These are phyloP conservation scores for Arctostaphylos glauca DNA, from an alignment of 148 eudicot species.

Conservation along the genomic window DNA sequence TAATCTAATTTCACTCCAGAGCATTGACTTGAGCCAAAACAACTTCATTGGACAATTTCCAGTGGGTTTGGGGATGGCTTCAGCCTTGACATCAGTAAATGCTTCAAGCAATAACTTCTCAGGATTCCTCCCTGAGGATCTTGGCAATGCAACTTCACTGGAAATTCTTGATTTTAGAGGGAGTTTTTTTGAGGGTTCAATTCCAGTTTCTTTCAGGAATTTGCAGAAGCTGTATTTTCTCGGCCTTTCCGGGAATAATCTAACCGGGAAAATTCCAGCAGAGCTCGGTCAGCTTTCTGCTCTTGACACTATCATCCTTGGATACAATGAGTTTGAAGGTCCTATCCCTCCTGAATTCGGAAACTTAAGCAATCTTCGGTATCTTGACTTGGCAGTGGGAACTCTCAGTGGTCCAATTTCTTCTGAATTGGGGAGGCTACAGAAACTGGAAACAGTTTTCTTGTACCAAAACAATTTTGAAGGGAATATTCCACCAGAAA, in stretches of 20 bases:
- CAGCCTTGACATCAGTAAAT: conserved; percentile 40
- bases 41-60: conserved; percentile 57
- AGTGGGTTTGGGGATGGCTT: conserved; percentile 45
- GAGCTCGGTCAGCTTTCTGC: conserved; percentile 52
- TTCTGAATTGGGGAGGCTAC: conserved; percentile 50
- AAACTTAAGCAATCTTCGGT: conserved; percentile 65
- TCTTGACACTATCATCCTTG: conserved; percentile 64
- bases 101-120: conserved; percentile 74
- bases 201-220: conserved; percentile 47
- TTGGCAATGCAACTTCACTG: conserved; percentile 56
- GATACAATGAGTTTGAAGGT: conserved; percentile 67
- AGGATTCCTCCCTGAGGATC: conserved; percentile 64
- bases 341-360: conserved; percentile 68
- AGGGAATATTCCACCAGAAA: conserved; percentile 54
- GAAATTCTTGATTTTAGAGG: conserved; percentile 72
- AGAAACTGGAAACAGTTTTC: conserved; percentile 46
- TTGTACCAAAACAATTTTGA: conserved; percentile 62
- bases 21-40: conserved; percentile 75
- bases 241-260: conserved; percentile 81
- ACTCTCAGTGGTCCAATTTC: conserved; percentile 68
- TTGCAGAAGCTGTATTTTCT: conserved; percentile 60
- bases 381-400: conserved; percentile 76
- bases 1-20: conserved; percentile 47
- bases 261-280: conserved; percentile 59
- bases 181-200: conserved; percentile 59